Evolutionary conservation across 805 yeast genomes (phyloP), one percentile per base, ranked within the genome.

Genomic region (Barnettozyma siamensis): DNA sequence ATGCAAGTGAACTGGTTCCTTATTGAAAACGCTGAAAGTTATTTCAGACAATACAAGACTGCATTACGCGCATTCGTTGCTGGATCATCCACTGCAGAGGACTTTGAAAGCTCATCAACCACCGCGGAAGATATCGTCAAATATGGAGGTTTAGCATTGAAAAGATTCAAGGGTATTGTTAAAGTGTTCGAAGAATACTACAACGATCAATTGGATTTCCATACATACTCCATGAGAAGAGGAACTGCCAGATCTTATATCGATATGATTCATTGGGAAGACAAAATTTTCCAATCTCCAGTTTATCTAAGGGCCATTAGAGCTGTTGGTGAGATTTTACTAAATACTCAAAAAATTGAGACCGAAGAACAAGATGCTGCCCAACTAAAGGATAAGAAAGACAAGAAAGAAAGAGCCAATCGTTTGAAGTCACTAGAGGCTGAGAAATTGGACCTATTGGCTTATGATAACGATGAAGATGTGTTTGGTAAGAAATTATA

Each of bases 1-100:
- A 83, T 93, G 82, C 97, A 93, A 65, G 89, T 83, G n/a, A 75
- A 80, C 38, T 88, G 97, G 95, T 87, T 88, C 47, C 64, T 93
- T 48, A 63, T 74, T 15, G 96, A 88, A 58, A 79, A 83, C 59
- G 97, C 93, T 2, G 94, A 85, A 55, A 81, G 93, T 4, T 88
- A 86, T 52, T 61, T 65, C 38, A 76, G 96, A 53, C 54, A 77
- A 33, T 83, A 76, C 49, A 63, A 73, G 36, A 58, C 66, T 17
- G 60, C 69, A 33, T 26, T 26, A 13, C 7, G n/a, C 6, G n/a
- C 29, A 8, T 26, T 8, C 13, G n/a, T 9, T 11, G 7, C 29
- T 11, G 6, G 11, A 8, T 8, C 29, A 9, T 58, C 66, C 20
- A 65, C 71, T 47, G 70, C 65, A 67, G 44, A 20, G 6, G 31